Evolutionary conservation across 192 early-diverging fungal genomes (phyloP).

Genomic region (Coemansia umbellata): DNA sequence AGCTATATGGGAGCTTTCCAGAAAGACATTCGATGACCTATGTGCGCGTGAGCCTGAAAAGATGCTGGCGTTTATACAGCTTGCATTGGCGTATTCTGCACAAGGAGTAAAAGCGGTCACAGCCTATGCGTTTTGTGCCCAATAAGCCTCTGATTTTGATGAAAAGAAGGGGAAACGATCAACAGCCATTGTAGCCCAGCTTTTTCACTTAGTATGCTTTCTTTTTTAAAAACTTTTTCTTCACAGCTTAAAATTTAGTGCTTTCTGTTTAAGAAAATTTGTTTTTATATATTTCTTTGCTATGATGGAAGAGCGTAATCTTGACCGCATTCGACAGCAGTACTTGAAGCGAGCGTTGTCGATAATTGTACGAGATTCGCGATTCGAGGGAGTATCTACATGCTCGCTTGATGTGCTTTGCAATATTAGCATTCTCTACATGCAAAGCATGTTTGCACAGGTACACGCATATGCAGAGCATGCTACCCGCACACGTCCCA

Average conservation of each 20-base stretch:
- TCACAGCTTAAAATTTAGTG: not conserved
- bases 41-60: constrained; percentile 62
- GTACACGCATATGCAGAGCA: constrained; percentile 49
- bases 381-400: constrained; percentile 25
- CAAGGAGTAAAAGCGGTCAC: constrained; percentile 55
- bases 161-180: no score
- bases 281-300: not conserved
- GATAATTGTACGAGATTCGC: constrained; percentile 23
- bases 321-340: constrained; percentile 25
- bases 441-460: constrained; percentile 48
- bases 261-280: not conserved
- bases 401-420: constrained; percentile 39
- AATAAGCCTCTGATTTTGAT: constrained; percentile 1
- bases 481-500: constrained; percentile 48
- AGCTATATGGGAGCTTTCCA: constrained; percentile 73
- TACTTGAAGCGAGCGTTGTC: constrained; percentile 38
- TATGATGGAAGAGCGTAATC: constrained; percentile 14
- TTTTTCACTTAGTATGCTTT: no score
- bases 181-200: no score
- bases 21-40: constrained; percentile 62
- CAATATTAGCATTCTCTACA: constrained; percentile 36
- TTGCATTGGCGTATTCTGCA: constrained; percentile 71
- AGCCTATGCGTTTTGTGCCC: constrained; percentile 50
- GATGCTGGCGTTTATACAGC: constrained; percentile 71
- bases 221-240: not conserved